phyloP scores from a whole-genome alignment of 805 yeast genomes.

The Metschnikowia dekortorum region DNA sequence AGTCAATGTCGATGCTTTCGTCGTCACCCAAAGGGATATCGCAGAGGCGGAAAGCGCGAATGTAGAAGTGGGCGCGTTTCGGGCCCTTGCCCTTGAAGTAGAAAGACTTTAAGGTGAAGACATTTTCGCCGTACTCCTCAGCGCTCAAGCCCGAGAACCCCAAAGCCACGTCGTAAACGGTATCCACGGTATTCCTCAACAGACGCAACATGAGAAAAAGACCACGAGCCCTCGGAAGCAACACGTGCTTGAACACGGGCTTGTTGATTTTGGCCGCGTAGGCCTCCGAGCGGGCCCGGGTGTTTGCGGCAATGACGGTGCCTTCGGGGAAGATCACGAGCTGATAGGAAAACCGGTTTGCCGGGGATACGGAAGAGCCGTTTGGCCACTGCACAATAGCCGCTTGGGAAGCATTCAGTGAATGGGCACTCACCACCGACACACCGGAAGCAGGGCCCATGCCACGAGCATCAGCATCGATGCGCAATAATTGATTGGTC shows the following conservation, averaged over 20 bases:
- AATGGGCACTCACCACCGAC: conserved; percentile 19
- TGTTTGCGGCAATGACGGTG: conserved; percentile 70
- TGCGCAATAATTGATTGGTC: conserved; percentile 47
- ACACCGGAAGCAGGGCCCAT: conserved; percentile 48
- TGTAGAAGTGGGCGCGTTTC: conserved; percentile 54
- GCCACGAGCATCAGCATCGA: conserved; percentile 62
- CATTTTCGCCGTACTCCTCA: conserved; percentile 71
- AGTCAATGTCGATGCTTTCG: conserved; percentile 40
- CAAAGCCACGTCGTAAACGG: conserved; percentile 76
- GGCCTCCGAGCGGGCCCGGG: conserved; percentile 51
- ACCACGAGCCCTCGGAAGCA: conserved; percentile 84
- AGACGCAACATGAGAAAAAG: conserved; percentile 59
- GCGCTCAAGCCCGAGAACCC: conserved; percentile 71
- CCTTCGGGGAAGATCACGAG: conserved; percentile 91
- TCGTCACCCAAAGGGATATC: conserved; percentile 58
- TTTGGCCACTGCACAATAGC: conserved; percentile 28
- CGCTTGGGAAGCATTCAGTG: background rate
- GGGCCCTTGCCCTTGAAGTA: conserved; percentile 76
- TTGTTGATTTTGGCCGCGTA: conserved; percentile 53
- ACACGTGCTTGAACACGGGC: conserved; percentile 53
- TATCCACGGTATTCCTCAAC: conserved; percentile 48
- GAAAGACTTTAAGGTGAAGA: conserved; percentile 58
- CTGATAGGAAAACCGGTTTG: conserved; percentile 39
- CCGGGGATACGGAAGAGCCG: conserved; percentile 13
- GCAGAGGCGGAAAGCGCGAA: conserved; percentile 51